A percentile compares a stretch with the other conserved stretches of the same genome.
phyloP scores from a whole-genome alignment of 2,329 filamentous ascomycete species.

The Colletotrichum trifolii region DNA sequence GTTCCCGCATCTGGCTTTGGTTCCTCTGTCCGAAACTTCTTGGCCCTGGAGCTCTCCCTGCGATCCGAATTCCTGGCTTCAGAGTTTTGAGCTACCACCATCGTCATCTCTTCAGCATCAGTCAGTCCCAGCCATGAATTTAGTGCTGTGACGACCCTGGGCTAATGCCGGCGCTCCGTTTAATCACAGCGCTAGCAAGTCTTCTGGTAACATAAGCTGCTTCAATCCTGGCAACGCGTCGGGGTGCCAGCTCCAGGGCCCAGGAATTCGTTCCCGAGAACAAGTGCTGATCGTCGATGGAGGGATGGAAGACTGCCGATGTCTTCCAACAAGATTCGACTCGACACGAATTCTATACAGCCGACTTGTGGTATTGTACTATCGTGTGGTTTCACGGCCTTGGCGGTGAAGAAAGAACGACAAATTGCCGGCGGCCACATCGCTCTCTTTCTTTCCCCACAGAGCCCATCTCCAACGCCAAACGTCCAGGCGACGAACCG shows the following conservation, averaged over 20 bases:
- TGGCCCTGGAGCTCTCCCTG: no score
- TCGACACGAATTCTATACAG: neutral
- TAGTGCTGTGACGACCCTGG: constrained; percentile 24
- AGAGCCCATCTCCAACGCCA: no score
- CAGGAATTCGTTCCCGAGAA: constrained; percentile 22
- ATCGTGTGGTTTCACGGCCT: neutral
- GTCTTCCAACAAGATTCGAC: no score
- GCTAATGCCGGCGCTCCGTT: constrained; percentile 24
- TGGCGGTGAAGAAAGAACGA: neutral
- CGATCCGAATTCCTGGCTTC: no score
- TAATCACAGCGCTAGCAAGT: constrained; percentile 35
- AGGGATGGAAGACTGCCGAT: neutral
- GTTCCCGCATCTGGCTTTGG: no score
- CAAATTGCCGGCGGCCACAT: neutral
- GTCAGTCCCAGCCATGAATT: constrained; percentile 15
- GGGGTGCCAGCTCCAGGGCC: constrained; percentile 25
- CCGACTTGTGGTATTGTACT: neutral
- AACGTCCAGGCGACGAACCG: neutral
- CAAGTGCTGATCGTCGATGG: constrained; percentile 27
- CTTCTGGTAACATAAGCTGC: constrained; percentile 19
- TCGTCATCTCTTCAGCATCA: constrained; percentile 10
- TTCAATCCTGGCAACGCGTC: constrained; percentile 16
- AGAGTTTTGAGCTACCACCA: no score
- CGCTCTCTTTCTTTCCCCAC: neutral
- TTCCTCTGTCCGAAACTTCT: no score